These are phyloP conservation scores for Quercus suber DNA, from an alignment of 306 rosid species.

Conservation along the genomic window DNA sequence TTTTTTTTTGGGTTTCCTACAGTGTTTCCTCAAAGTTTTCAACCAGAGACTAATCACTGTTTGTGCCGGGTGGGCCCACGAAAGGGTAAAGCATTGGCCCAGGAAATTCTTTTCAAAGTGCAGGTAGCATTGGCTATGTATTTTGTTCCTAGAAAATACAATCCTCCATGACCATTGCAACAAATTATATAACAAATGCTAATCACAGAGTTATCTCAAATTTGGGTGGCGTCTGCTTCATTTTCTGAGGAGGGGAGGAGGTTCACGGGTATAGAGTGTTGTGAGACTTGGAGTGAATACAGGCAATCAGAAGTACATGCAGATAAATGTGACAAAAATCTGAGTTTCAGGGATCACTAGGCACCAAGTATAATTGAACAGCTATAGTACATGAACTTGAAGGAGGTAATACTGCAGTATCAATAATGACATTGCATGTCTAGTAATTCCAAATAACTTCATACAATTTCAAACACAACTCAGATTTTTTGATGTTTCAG, in stretches of 20 bases:
- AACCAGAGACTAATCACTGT: no score
- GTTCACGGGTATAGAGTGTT: neutral
- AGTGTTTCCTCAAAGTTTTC: no score
- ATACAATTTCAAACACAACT: neutral
- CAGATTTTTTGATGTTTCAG: neutral
- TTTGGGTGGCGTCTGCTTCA: neutral
- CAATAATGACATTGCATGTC: neutral
- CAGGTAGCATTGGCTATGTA: neutral
- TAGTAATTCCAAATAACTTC: neutral
- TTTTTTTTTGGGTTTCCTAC: no score
- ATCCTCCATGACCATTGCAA: neutral
- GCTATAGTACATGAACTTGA: neutral
- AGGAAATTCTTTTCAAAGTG: no score
- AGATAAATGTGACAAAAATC: neutral
- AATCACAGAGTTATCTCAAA: neutral
- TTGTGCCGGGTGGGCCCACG: no score
- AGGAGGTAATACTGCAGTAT: neutral
- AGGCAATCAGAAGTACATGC: neutral
- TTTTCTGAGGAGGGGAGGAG: neutral
- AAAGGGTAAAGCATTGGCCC: no score
- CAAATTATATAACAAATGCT: neutral
- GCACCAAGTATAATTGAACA: neutral
- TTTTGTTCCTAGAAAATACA: neutral
- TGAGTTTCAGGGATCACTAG: neutral
- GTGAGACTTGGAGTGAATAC: neutral